Base-by-base conservation (phyloP, 2,329 filamentous ascomycete genomes). In the Monosporascus sp. region DNA sequence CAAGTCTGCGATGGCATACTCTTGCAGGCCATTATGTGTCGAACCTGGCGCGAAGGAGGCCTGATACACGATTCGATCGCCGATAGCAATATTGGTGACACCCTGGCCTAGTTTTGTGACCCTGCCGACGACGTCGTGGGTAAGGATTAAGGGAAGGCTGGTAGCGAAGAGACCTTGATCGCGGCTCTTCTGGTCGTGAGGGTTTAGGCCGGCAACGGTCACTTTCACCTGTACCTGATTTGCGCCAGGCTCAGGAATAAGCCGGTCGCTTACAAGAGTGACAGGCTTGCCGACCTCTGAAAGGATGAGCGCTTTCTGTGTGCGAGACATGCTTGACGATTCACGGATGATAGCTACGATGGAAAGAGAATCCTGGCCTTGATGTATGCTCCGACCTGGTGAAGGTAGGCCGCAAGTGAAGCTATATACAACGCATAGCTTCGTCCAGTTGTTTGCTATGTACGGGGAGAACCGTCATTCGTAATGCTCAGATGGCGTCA, bases 111-210 rank as follows among this genome's bases (percentile, higher is more conserved):
- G 50, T 17, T 62, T 60, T 2, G 63, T 61, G 28, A 73, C 65
- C 1, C 49, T 59, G 4, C 71, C 72, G 26, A 65, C 68, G 15
- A 71, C 55, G 51, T 74, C 70, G 53, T 68, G 67, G 22, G 60
- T 63, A 1, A 73, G 59, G 22, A 74, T 56, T 2, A 61, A 63
- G 1, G 73, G 72, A 0, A 69, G 61, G 7, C 55, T 45, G 15
- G 64, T 55, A 18, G 72, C 66, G 53, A 73, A 70, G n/a, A 74
- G 63, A 6, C 68, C 67, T 0, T 14, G 28, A 53, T 73, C 70
- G 8, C 71, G 68, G 15, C 58, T 57, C 51, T 72, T 72, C n/a
- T 68, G 58, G 60, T 76, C 73, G 52, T 75, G 71, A 3, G 58
- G 56, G 28, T 62, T 63, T 26, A 68, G 53, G 7, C 66, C 70